Conservation (phyloP, 129 eudicot genomes). For the Pittosporum tobira region DNA sequence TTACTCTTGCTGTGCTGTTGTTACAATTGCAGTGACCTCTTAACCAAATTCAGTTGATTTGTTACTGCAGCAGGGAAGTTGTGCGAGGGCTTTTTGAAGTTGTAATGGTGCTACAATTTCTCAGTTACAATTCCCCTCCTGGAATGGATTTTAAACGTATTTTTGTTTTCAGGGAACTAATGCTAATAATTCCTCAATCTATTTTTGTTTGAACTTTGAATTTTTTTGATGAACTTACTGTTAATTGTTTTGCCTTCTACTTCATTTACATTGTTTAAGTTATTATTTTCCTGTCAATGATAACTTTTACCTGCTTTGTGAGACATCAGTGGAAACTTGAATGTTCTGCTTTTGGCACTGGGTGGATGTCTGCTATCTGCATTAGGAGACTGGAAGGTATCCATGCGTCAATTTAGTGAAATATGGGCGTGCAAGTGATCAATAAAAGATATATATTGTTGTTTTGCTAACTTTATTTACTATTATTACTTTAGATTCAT, state of each 20-base stretch:
- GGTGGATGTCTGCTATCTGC: conserved; percentile 17
- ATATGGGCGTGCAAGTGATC: conserved; percentile 11
- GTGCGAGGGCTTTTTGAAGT: conserved; percentile 10
- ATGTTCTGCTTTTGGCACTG: background rate
- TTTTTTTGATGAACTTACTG: conserved; percentile 8
- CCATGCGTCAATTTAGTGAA: conserved; percentile 4
- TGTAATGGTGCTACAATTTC: conserved; percentile 9
- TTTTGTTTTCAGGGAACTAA: conserved; percentile 17
- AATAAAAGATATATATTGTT: background rate
- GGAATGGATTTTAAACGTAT: background rate
- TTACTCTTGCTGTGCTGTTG: conserved; percentile 77
- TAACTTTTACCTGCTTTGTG: conserved; percentile 2
- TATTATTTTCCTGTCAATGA: conserved; percentile 9
- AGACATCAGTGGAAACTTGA: conserved; percentile 7
- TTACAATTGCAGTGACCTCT: conserved; percentile 64
- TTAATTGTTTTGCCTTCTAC: conserved; percentile 4
- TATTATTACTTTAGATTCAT: background rate
- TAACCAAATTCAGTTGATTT: conserved; percentile 19
- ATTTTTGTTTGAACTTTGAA: conserved; percentile 14
- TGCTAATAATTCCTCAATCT: conserved; percentile 25
- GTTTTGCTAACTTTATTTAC: conserved; percentile 4
- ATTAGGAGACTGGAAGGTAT: conserved; percentile 22
- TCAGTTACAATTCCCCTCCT: conserved; percentile 6
- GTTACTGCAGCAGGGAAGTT: conserved; percentile 11
- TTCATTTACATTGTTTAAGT: conserved; percentile 2